A percentile compares a stretch with the other conserved stretches of the same genome.
These are phyloP conservation scores for Tulasnella calospora DNA, from an alignment of 768 basidiomycete genomes.

Conservation along the genomic window DNA sequence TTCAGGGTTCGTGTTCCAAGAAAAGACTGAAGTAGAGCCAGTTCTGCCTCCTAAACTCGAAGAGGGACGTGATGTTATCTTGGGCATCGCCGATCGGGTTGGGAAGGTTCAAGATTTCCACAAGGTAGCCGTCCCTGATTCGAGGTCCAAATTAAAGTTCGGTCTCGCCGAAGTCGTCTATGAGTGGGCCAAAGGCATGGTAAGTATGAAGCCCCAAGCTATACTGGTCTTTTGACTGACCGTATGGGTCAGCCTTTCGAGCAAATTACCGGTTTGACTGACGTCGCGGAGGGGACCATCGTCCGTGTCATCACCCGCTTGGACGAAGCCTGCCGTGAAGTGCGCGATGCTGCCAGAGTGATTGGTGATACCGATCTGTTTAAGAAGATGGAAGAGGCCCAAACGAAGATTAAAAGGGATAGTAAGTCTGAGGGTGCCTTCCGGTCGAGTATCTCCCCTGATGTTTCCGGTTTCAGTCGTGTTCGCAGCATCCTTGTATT, in stretches of 20 bases:
- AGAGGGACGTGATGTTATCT: slow-evolving; percentile 72
- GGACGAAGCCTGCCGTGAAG: slow-evolving; percentile 95
- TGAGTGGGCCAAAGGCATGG: slow-evolving; percentile 99
- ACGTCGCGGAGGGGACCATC: slow-evolving; percentile 94
- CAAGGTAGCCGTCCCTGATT: slow-evolving; percentile 74
- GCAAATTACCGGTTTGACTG: slow-evolving; percentile 87
- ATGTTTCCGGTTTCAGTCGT: slow-evolving; percentile 49
- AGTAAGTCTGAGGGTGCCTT: slow-evolving; percentile 50
- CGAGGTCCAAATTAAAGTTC: slow-evolving; percentile 74
- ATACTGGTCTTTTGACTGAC: slow-evolving; percentile 5
- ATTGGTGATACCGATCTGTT: slow-evolving; percentile 94
- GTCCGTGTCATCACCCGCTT: slow-evolving; percentile 92
- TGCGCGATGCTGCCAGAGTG: slow-evolving; percentile 92
- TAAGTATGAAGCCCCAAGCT: slow-evolving; percentile 39
- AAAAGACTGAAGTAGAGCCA: slow-evolving; percentile 91
- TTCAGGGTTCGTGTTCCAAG: slow-evolving; percentile 97
- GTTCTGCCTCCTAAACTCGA: slow-evolving; percentile 71
- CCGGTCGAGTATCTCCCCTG: background rate
- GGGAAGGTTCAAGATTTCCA: slow-evolving; percentile 72
- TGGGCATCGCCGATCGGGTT: slow-evolving; percentile 72
- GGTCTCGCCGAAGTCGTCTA: slow-evolving; percentile 95
- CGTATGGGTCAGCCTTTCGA: slow-evolving; percentile 70
- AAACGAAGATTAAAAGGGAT: slow-evolving; percentile 90
- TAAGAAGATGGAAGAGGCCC: slow-evolving; percentile 96
- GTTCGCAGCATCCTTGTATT: slow-evolving; percentile 83